Evolutionary conservation across 176 grass and related monocot species (phyloP).

Genomic region (Eleusine coracana): DNA sequence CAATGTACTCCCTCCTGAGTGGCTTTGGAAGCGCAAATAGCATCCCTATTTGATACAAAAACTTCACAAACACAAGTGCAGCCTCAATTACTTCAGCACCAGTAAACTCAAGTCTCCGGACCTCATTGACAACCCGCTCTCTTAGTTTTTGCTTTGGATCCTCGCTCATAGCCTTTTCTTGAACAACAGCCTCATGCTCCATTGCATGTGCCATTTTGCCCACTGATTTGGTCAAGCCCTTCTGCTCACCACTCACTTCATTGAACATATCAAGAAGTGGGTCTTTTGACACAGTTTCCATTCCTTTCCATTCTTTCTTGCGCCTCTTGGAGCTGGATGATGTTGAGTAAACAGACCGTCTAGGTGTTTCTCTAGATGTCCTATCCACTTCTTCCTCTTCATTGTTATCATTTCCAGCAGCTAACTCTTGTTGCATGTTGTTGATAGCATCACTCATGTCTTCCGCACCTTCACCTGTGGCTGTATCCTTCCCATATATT

Average conservation of each 20-base stretch:
- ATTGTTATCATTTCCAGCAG: not conserved
- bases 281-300: not conserved
- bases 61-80: not conserved
- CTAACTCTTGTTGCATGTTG: not conserved
- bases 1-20: too few species aligned
- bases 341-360: not conserved
- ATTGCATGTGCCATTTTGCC: not conserved
- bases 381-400: not conserved
- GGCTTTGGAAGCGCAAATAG: too few species aligned
- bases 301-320: not conserved
- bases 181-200: not conserved
- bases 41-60: too few species aligned
- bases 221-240: not conserved
- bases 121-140: not conserved
- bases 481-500: not conserved
- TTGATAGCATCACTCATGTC: not conserved
- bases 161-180: not conserved
- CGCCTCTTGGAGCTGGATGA: not conserved
- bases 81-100: not conserved
- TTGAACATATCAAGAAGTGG: not conserved
- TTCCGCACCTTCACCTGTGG: not conserved
- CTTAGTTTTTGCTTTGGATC: not conserved
- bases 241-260: not conserved
- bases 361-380: too few species aligned
- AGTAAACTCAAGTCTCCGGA: not conserved